Conservation (phyloP, 176 grass and related monocot genomes). For the Stipa capillata region DNA sequence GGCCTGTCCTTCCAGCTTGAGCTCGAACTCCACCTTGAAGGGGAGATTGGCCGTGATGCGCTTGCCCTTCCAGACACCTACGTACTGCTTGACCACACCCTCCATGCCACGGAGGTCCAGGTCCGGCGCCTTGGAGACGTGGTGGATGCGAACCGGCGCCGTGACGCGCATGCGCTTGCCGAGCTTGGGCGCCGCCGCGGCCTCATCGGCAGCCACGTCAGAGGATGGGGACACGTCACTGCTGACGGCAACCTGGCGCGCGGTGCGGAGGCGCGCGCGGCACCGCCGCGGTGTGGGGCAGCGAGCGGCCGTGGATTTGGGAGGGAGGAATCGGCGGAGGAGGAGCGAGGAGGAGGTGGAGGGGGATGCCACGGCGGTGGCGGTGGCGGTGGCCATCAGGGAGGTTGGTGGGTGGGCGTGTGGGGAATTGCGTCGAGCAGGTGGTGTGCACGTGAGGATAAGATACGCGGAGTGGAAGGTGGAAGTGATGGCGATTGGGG, state of each 20-base stretch:
- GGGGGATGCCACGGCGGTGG: constrained; percentile 19
- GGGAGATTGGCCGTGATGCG: constrained; percentile 72
- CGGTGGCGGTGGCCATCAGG: constrained; percentile 28
- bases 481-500: background rate
- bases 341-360: constrained; percentile 13
- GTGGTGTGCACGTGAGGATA: constrained; percentile 32
- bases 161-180: constrained; percentile 71
- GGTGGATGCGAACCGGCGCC: constrained; percentile 62
- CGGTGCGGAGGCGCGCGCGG: constrained; percentile 15
- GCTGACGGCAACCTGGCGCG: constrained; percentile 48
- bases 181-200: constrained; percentile 43
- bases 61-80: constrained; percentile 79
- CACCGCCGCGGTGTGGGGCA: background rate
- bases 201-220: constrained; percentile 44
- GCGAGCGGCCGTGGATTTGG: background rate
- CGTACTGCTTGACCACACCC: constrained; percentile 76
- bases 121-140: constrained; percentile 71
- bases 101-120: constrained; percentile 77
- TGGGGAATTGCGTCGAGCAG: constrained; percentile 51
- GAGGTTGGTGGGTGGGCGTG: constrained; percentile 1
- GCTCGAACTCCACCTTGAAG: constrained; percentile 70
- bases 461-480: background rate
- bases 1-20: constrained; percentile 46
- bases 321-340: background rate
- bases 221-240: constrained; percentile 34